Percentiles rank a stretch among this genome's conserved stretches.
Conservation (phyloP, 2,329 filamentous ascomycete species). For the Fusarium pseudocircinatum region DNA sequence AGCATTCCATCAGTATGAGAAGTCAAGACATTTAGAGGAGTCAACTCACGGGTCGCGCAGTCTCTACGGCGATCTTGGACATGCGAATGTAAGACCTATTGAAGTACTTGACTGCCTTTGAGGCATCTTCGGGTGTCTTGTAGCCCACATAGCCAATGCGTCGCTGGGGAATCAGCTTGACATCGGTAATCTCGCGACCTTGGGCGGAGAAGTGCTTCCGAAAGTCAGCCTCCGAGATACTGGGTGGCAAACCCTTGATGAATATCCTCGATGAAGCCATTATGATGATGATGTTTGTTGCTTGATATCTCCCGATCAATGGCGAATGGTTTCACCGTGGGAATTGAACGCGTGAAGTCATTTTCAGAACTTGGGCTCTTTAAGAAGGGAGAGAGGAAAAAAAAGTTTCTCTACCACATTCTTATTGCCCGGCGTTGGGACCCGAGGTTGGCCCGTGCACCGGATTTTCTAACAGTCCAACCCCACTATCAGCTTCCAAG, state of each 20-base stretch:
- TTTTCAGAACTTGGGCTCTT: slow-evolving; percentile 39
- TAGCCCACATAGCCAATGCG: slow-evolving; percentile 97
- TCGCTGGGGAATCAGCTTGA: slow-evolving; percentile 88
- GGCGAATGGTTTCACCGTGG: slow-evolving; percentile 42
- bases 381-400: slow-evolving; percentile 43
- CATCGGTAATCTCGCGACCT: slow-evolving; percentile 83
- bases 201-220: slow-evolving; percentile 84
- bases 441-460: slow-evolving; percentile 38
- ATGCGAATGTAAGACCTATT: slow-evolving; percentile 95
- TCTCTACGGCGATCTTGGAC: slow-evolving; percentile 91
- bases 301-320: slow-evolving; percentile 32
- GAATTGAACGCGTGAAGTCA: slow-evolving; percentile 40
- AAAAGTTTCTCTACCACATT: slow-evolving; percentile 44
- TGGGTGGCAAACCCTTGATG: slow-evolving; percentile 86
- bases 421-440: slow-evolving; percentile 41
- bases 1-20: slow-evolving; percentile 51
- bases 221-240: slow-evolving; percentile 84
- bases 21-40: slow-evolving; percentile 27
- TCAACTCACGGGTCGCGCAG: slow-evolving; percentile 78
- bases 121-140: slow-evolving; percentile 82
- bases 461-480: slow-evolving; percentile 25
- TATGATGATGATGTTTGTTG: slow-evolving; percentile 36
- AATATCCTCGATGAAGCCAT: slow-evolving; percentile 76
- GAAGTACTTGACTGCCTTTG: slow-evolving; percentile 90
- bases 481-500: slow-evolving; percentile 32